Base-by-base conservation (phyloP, 805 yeast genomes). In the Blastobotrys robertii region DNA sequence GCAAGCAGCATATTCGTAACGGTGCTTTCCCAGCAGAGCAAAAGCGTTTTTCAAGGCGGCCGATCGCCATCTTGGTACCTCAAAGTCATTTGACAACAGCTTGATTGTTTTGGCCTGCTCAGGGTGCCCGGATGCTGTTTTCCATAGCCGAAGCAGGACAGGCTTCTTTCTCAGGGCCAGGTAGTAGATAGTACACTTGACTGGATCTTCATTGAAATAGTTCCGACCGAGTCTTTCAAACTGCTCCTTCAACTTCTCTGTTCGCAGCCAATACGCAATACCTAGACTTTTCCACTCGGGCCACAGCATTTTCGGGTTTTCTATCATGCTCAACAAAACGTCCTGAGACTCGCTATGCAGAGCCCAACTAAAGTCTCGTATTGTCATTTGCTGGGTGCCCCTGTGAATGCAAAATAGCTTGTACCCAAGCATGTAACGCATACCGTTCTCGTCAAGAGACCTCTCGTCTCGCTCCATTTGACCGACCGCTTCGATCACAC, bases 1-100 rank as follows among this genome's bases (percentile, higher is more conserved):
- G 15, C 81, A 78, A 0, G 97, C 96, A 0, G 97, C 94, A 60
- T 87, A 94, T 58, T 73, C 65, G 55, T 73, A 84, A 34, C 97
- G 67, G 60, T 88, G 98, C 55, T 86, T 86, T 48, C 97, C 84
- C 50, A 92, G 60, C 35, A 90, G 65, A 0, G 85, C 97, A 67
- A 77, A 90, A 0, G 97, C 97, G 63, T 90, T 90, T 55, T 92
- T 92, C 53, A 78, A 62, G 0, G 97, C 97, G 1, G 97, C 96
- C 0, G 84, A 70, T 51, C 69, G 75, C 96, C 97, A 88, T 40
- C 96, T 68, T 11, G 72, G 70, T 42, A 79, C 76, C 3, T 66
- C 63, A 59, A 88, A 90, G 56, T 92, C 92, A 57, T 88, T 81
- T 14, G 69, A 67, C 52, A 90, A 66, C 53, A 90, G 84, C 54